Base-by-base conservation (phyloP, 148 eudicot species). In the Camellia sinensis region DNA sequence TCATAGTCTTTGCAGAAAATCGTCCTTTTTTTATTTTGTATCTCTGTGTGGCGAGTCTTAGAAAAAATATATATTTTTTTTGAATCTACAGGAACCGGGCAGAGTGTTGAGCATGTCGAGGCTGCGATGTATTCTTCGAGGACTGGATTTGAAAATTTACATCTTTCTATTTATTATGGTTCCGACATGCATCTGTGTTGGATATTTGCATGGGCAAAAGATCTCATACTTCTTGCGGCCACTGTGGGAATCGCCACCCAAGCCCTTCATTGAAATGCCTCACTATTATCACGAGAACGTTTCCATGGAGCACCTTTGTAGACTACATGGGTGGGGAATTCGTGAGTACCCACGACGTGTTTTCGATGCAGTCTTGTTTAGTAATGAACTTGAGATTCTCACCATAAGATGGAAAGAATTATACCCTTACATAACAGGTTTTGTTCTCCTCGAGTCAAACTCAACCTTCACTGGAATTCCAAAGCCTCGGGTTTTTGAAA, bases 361-460 rank as follows among this genome's bases (percentile, higher is more conserved):
- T n/a, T 87, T 69, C 76, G 89, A 87, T 76, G 89, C 89, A 11
- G 87, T 87, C 17, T 67, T 87, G 40, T 87, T 85, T 76, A 87
- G 87, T 57, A 87, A 87, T 53, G 89, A 87, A 74, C 73, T 87
- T 22, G 89, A 87, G 75, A 56, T 87, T 56, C 83, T 87, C 14
- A 85, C 87, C 3, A 71, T 87, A 17, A 71, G 89, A 77, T 87
- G 89, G 89, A 83, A 85, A 52, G 89, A 87, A 46, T 78, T 87
- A 66, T 85, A 83, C 76, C 89, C 89, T 48, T 85, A 82, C 53
- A 57, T 87, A 0, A 82, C 87, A 5, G 85, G 86, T 29, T 87
- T 87, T 46, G 89, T 87, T 70, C 82, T 87, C n/a, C 85, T 87
- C 3, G 89, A 87, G 74, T 85, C 87, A n/a, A 87, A 87, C 50